Conservation (phyloP, 2,329 filamentous ascomycete genomes). For the Xylaria sp. region DNA sequence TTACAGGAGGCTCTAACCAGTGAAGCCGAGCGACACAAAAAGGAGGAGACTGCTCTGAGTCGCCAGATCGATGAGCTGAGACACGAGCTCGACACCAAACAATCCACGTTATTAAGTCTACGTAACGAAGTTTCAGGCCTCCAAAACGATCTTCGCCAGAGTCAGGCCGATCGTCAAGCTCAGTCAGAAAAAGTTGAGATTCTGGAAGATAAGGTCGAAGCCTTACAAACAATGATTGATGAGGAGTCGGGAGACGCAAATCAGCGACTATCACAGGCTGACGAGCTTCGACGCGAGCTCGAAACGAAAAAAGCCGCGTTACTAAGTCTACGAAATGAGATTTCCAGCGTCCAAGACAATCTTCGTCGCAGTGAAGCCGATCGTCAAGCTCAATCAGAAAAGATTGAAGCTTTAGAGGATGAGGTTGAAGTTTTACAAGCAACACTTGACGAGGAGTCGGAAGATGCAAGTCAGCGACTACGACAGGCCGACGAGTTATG, state of each 20-base stretch:
- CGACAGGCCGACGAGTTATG: constrained; percentile 58
- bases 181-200: constrained; percentile 73
- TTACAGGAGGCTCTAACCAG: constrained; percentile 75
- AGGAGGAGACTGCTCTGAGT: constrained; percentile 75
- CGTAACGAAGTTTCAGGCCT: neutral
- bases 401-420: constrained; percentile 75
- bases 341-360: constrained; percentile 74
- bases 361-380: constrained; percentile 74
- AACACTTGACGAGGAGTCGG: constrained; percentile 71
- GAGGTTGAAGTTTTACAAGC: constrained; percentile 79
- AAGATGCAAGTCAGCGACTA: constrained; percentile 64
- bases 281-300: constrained; percentile 77
- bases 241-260: constrained; percentile 45
- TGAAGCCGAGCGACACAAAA: constrained; percentile 76
- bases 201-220: constrained; percentile 71
- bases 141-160: constrained; percentile 74
- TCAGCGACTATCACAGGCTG: constrained; percentile 40
- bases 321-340: constrained; percentile 72
- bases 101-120: neutral
- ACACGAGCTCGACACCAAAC: constrained; percentile 74
- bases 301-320: constrained; percentile 72
- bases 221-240: neutral
- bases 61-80: constrained; percentile 71
- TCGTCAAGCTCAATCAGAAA: constrained; percentile 70
- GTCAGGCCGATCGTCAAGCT: constrained; percentile 69